Percentiles rank a stretch among this genome's conserved stretches.
Conservation (phyloP, 129 eudicot species). For the Lactuca saligna region DNA sequence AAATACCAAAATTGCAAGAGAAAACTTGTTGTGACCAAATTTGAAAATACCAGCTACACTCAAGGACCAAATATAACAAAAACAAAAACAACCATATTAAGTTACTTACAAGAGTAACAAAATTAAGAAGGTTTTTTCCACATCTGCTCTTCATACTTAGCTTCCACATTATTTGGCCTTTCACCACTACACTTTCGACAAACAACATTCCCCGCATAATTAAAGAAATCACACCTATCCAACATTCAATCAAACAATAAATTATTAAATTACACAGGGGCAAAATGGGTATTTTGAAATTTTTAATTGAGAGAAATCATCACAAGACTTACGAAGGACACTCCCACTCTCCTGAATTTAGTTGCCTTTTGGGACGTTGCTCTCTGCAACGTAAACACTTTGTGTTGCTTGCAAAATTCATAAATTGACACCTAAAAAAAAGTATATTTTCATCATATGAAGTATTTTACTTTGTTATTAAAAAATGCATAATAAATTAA, state of each 20-base stretch:
- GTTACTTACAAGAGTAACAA: conserved; percentile 4
- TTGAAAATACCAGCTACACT: too few relatives aligned
- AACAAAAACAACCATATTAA: background rate
- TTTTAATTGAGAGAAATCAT: background rate
- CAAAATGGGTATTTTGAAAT: background rate
- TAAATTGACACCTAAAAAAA: conserved; percentile 61
- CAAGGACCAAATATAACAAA: too few relatives aligned
- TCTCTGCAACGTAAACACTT: conserved; percentile 71
- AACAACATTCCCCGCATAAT: conserved; percentile 47
- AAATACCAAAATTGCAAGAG: too few relatives aligned
- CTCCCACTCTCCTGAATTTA: conserved; percentile 85
- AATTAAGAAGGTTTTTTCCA: conserved; percentile 51
- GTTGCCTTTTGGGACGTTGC: conserved; percentile 61
- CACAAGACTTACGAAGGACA: conserved; percentile 83
- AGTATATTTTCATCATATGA: background rate
- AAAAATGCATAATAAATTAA: too few relatives aligned
- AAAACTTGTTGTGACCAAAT: background rate
- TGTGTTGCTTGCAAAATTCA: conserved; percentile 80
- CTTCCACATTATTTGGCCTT: conserved; percentile 33
- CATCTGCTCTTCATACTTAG: conserved; percentile 40
- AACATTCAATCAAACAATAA: conserved; percentile 8
- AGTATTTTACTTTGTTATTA: too few relatives aligned
- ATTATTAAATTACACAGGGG: conserved; percentile 5
- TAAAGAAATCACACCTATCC: conserved; percentile 64
- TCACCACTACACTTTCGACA: conserved; percentile 61